Conservation (phyloP, 2,329 filamentous ascomycete genomes). For the Emmonsia crescens region DNA sequence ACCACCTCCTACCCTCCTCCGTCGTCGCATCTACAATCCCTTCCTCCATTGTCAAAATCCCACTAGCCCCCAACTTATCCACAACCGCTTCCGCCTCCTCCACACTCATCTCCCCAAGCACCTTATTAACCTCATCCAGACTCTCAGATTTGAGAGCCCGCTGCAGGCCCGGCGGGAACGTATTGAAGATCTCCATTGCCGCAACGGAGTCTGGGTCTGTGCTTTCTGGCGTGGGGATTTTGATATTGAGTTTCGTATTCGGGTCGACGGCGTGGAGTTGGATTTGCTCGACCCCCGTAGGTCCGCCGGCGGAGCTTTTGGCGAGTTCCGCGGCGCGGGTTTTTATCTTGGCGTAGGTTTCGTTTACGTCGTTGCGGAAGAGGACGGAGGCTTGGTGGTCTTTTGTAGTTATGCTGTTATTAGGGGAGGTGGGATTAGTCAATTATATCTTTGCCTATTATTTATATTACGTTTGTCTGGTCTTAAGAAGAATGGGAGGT, state of each 20-base stretch:
- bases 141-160: conserved; percentile 78
- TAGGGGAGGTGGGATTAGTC: background rate
- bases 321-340: conserved; percentile 63
- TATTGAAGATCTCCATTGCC: conserved; percentile 67
- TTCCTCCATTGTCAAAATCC: conserved; percentile 82
- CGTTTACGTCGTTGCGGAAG: conserved; percentile 85
- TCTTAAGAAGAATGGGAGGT: background rate
- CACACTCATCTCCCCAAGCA: conserved; percentile 78
- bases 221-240: conserved; percentile 58
- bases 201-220: conserved; percentile 51
- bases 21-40: conserved; percentile 94
- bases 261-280: conserved; percentile 95
- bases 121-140: conserved; percentile 78
- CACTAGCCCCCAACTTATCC: conserved; percentile 67
- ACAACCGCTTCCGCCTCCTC: conserved; percentile 80
- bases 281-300: conserved; percentile 77
- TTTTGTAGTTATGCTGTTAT: conserved; percentile 59
- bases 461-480: background rate
- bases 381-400: conserved; percentile 83
- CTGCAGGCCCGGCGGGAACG: conserved; percentile 70
- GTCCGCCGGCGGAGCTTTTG: conserved; percentile 44
- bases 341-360: conserved; percentile 74
- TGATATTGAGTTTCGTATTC: conserved; percentile 81
- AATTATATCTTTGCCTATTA: too few species aligned
- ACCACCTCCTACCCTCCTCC: conserved; percentile 65